These are phyloP conservation scores for Skeletonema potamos DNA, from an alignment of 108 stramenopile genomes.

Conservation along the genomic window DNA sequence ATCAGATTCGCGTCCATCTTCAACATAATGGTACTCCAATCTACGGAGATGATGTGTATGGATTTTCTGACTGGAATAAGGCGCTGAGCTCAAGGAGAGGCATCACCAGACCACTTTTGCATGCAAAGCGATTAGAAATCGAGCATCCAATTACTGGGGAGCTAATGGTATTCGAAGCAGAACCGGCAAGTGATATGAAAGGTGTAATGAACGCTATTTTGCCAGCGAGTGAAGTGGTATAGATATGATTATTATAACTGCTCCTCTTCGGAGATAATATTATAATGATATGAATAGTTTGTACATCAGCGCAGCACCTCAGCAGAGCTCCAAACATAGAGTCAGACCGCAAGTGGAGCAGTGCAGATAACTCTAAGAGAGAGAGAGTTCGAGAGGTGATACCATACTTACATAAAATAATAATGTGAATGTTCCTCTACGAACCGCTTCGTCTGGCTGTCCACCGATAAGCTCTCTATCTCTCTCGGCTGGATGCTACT, in stretches of 20 bases:
- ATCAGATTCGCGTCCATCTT: conserved; percentile 92
- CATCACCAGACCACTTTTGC: conserved; percentile 86
- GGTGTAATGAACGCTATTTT: conserved; percentile 68
- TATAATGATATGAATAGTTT: too few species aligned
- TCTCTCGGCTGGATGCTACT: too few species aligned
- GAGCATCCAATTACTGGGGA: conserved; percentile 90
- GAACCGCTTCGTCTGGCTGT: too few species aligned
- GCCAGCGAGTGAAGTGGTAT: conserved; percentile 49
- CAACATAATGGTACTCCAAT: conserved; percentile 94
- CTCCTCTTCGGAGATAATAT: too few species aligned
- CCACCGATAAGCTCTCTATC: too few species aligned
- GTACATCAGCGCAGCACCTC: too few species aligned
- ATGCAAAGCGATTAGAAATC: conserved; percentile 84
- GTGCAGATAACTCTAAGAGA: too few species aligned
- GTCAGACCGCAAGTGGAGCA: too few species aligned
- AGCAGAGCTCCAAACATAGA: too few species aligned
- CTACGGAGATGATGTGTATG: conserved; percentile 95
- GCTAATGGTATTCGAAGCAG: conserved; percentile 75
- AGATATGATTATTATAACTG: conserved; percentile 1
- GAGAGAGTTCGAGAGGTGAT: too few species aligned
- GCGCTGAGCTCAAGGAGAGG: conserved; percentile 66
- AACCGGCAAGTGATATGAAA: conserved; percentile 85
- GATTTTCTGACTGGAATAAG: conserved; percentile 90
- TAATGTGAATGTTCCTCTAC: too few species aligned
- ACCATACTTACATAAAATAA: too few species aligned